Percentiles rank a stretch among this genome's conserved stretches.
Conservation (phyloP, 148 eudicot species). For the Chenopodium suecicum region DNA sequence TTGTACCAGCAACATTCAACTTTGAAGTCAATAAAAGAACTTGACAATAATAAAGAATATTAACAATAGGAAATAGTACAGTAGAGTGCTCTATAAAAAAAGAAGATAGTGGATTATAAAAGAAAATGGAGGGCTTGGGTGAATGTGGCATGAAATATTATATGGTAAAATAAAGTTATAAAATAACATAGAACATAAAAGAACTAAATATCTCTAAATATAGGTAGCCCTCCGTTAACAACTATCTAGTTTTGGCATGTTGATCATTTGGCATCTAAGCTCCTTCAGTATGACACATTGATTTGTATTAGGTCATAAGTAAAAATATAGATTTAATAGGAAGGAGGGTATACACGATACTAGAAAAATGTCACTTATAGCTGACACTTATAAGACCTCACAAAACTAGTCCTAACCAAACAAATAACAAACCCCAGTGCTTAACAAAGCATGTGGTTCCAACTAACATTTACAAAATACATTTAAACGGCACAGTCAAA, state of each 20-base stretch:
- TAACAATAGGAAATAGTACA: not conserved
- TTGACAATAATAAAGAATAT: not conserved
- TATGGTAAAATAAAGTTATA: too few species aligned
- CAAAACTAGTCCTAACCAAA: not conserved
- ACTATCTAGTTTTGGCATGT: not conserved
- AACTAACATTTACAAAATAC: too few species aligned
- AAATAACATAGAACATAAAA: not conserved
- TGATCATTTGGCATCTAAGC: not conserved
- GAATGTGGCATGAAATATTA: not conserved
- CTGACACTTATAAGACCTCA: not conserved
- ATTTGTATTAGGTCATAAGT: not conserved
- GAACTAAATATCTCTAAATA: not conserved
- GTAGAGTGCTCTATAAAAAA: not conserved
- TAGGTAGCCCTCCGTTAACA: not conserved
- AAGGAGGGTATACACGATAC: not conserved
- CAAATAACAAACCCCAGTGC: not conserved
- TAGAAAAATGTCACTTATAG: not conserved
- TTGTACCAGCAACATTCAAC: not conserved
- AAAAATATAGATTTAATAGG: too few species aligned
- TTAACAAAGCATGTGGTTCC: not conserved
- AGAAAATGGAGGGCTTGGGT: not conserved
- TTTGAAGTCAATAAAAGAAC: not conserved
- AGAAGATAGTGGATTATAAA: not conserved
- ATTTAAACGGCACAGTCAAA: not conserved
- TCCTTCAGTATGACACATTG: not conserved